Base-by-base conservation (phyloP, 768 basidiomycete species). In the Podaxis rugospora region DNA sequence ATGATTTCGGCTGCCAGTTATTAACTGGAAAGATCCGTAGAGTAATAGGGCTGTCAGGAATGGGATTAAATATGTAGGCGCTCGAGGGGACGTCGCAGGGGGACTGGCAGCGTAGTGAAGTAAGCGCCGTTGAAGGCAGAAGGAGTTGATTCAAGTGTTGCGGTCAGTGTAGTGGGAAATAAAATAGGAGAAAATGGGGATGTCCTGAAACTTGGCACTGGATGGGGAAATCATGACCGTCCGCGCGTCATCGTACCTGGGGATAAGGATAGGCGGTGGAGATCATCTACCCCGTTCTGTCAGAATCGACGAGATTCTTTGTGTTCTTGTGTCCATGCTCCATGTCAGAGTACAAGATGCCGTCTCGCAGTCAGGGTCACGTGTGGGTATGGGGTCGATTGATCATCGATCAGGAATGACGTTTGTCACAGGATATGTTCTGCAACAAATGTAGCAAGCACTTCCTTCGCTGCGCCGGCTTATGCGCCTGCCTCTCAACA, bases 321-420 rank as follows among this genome's bases (percentile, higher is more conserved):
- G 32, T 9, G 32, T 32, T 32, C 32, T 32, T 32, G 32, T 32
- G 32, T 9, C 32, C 32, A 32, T 32, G 32, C 9, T 32, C 32
- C 9, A 32, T 32, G 32, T 32, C 32, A 32, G 32, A 32, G 32
- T 32, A 21, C 14, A 50, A 21, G 25, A 50, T 50, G 21, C 25
- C 23, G 25, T 21, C n/a, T n/a, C 47, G 47, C 25, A 27, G 32
- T 14, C 16, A 27, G 23, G 25, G 16, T 52, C 51, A 52, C 51
- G 51, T 52, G 51, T 16, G 7, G 28, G 10, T 16, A 52, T 14
- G 11, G 10, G 14, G 18, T 3, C 13, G 25, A 55, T 55, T 55
- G 54, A 55, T 55, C 54, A 55, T 55, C 44, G 54, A 55, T 55
- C 54, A 55, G 54, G 40, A 44, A 55, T 55, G 54, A 42, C 54